Conservation (phyloP, 768 basidiomycete genomes). For the Tulasnella sp. region DNA sequence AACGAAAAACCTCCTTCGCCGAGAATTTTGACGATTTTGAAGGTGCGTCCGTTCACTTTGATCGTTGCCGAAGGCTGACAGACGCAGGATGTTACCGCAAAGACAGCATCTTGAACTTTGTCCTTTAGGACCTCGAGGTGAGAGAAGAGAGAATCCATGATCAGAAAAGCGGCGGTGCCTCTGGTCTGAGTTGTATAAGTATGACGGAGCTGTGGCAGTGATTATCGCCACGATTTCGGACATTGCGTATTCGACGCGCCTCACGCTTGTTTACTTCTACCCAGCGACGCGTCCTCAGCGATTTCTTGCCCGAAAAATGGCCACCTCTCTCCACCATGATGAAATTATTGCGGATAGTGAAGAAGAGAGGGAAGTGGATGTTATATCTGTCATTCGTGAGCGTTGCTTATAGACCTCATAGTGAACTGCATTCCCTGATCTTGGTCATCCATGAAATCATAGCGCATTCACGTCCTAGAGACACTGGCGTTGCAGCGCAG, state of each 20-base stretch:
- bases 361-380: slow-evolving; percentile 10
- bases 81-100: slow-evolving; percentile 69
- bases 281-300: background rate
- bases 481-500: too few relatives aligned
- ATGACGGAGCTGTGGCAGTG: background rate
- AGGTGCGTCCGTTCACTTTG: slow-evolving; percentile 93
- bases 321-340: slow-evolving; percentile 1
- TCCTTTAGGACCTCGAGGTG: slow-evolving; percentile 49
- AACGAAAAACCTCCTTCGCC: slow-evolving; percentile 96
- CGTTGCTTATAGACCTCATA: too few relatives aligned
- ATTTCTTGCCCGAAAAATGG: background rate
- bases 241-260: too few relatives aligned
- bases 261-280: background rate
- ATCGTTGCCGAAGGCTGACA: slow-evolving; percentile 69
- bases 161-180: background rate
- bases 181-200: too few relatives aligned
- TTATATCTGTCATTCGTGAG: too few relatives aligned
- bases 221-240: too few relatives aligned
- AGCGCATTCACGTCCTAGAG: too few relatives aligned
- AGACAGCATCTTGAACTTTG: slow-evolving; percentile 70
- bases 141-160: slow-evolving; percentile 11
- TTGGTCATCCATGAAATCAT: too few relatives aligned
- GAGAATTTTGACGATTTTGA: slow-evolving; percentile 82
- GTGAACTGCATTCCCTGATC: too few relatives aligned
- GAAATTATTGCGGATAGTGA: slow-evolving; percentile 20